Base-by-base conservation (phyloP, 305 asterid genomes). In the Solanum hybrid region DNA sequence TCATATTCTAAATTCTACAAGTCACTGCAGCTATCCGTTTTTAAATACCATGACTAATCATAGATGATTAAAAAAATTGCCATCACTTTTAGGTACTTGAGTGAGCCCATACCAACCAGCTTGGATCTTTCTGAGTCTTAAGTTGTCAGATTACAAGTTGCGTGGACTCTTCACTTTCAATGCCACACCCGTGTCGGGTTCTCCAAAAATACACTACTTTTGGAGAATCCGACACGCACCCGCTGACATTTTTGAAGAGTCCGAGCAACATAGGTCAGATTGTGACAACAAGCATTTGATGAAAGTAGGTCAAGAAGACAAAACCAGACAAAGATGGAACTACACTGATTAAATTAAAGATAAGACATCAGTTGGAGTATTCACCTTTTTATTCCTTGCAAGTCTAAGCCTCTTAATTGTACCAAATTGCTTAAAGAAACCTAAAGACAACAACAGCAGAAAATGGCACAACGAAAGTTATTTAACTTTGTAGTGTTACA, bases 351-450 rank as follows among this genome's bases (percentile, higher is more conserved):
- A 45, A 82, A 84, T 84, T 29, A 84, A 7, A 64, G 37, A 78
- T 10, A 7, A 31, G 6, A 13, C 37, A 85, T 40, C 9, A 90
- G 66, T 13, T 31, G 22, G 87, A 45, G 72, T 56, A 80, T 79
- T 29, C 35, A 97, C 99, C 99, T 97, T 97, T 92, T 91, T 94
- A 88, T 95, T 97, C 88, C 98, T 94, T 17, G 98, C 95, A 86
- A 97, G 93, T 90, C 97, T 93, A 77, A 97, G 95, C 90, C 98
- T 95, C 95, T 91, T 97, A 75, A 96, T 91, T 45, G 94, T 51
- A 90, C 99, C 99, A 91, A 97, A 96, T 91, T 97, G 99, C 92
- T 95, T 94, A 87, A 97, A 96, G 88, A 97, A 97, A 64, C 96
- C 99, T 97, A 95, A 93, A 93, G 91, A 91, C 40, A n/a, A 76